Conservation (phyloP, 2,329 filamentous ascomycete species). For the Trichoderma cornu-damae region DNA sequence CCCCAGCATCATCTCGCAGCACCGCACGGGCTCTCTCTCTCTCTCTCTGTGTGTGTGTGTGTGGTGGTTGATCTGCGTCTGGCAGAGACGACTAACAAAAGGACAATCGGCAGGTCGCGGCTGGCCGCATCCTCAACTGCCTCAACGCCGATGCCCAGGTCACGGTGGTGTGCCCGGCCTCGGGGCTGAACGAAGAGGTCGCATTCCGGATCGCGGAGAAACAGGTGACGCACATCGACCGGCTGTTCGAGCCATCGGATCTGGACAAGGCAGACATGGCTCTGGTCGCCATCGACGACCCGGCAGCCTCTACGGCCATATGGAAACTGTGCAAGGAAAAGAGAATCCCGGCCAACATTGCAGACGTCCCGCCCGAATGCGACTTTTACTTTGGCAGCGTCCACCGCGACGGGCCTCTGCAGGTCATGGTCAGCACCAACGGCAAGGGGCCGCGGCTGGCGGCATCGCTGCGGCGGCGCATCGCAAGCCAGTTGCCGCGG, state of each 20-base stretch:
- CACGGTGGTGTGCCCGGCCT: conserved; percentile 72
- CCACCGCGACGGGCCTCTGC: conserved; percentile 88
- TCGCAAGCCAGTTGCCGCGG: conserved; percentile 67
- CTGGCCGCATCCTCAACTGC: conserved; percentile 86
- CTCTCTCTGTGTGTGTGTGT: no score
- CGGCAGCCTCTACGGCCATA: conserved; percentile 79
- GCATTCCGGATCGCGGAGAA: conserved; percentile 69
- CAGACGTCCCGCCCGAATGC: conserved; percentile 92
- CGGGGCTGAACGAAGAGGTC: conserved; percentile 84
- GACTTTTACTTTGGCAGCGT: conserved; percentile 98
- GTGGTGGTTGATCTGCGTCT: not conserved
- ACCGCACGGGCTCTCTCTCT: not conserved
- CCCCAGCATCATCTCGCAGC: not conserved
- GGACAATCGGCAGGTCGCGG: conserved; percentile 69
- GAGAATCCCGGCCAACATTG: conserved; percentile 86
- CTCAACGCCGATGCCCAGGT: conserved; percentile 93
- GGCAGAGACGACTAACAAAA: conserved; percentile 13
- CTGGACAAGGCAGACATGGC: conserved; percentile 82
- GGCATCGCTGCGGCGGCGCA: conserved; percentile 76
- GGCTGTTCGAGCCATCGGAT: conserved; percentile 79
- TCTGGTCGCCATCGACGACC: conserved; percentile 87
- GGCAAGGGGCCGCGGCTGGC: conserved; percentile 91
- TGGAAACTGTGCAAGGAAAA: conserved; percentile 90
- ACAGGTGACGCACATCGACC: conserved; percentile 75
- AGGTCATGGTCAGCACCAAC: conserved; percentile 99